Percentiles rank a stretch among this genome's conserved stretches.
Evolutionary conservation across 306 rosid genomes (phyloP).

Genomic region (Herpetospermum pedunculosum): DNA sequence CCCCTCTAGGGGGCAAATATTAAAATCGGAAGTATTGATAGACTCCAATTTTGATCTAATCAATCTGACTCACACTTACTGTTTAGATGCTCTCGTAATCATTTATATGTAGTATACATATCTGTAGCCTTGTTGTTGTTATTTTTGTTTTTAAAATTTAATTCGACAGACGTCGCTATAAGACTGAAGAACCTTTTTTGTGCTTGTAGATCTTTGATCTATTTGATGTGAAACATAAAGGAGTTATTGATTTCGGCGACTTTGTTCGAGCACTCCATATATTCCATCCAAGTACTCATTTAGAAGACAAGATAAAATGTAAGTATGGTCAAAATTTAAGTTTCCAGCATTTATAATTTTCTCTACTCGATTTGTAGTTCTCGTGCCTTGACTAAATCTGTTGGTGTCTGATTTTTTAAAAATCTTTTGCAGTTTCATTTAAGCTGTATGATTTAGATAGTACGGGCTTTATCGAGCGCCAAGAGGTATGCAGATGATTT

Average conservation of each 20-base stretch:
- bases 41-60: neutral
- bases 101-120: neutral
- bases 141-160: no score
- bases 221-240: constrained; percentile 10
- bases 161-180: neutral
- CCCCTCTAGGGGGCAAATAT: neutral
- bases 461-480: constrained; percentile 73
- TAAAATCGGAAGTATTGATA: neutral
- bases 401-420: neutral
- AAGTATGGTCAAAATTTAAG: neutral
- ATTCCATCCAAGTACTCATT: constrained; percentile 10
- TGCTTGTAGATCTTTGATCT: constrained; percentile 15
- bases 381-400: neutral
- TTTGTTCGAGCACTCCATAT: constrained; percentile 10
- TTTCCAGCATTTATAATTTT: neutral
- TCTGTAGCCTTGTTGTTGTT: neutral
- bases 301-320: constrained; percentile 10
- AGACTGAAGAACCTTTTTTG: neutral
- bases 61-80: neutral
- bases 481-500: constrained; percentile 44
- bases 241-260: constrained; percentile 13
- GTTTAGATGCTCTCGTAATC: neutral
- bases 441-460: constrained; percentile 66
- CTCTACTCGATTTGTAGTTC: neutral
- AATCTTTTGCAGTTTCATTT: constrained; percentile 59